These are phyloP conservation scores for Parietaria judaica DNA, from an alignment of 306 rosid genomes.

Conservation along the genomic window DNA sequence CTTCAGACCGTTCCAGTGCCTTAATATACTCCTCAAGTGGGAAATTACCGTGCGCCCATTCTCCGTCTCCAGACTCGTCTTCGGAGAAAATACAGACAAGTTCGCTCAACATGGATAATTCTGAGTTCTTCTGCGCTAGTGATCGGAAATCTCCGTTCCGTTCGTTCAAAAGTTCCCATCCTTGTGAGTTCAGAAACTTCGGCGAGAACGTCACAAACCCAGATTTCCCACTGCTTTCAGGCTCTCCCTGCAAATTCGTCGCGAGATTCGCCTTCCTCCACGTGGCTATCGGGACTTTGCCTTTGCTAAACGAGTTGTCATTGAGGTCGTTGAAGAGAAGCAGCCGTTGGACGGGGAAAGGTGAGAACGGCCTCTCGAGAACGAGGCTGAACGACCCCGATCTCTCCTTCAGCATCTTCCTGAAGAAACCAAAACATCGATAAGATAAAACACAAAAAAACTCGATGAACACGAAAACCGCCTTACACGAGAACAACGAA, in stretches of 20 bases:
- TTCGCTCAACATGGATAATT: conserved; percentile 30
- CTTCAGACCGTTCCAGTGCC: conserved; percentile 80
- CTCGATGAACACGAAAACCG: conserved; percentile 33
- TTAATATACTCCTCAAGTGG: conserved; percentile 74
- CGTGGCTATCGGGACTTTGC: conserved; percentile 66
- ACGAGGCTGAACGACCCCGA: conserved; percentile 41
- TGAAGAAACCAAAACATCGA: conserved; percentile 56
- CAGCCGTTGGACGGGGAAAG: conserved; percentile 46
- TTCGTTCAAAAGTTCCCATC: conserved; percentile 43
- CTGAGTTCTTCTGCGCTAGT: conserved; percentile 34
- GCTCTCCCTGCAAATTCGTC: conserved; percentile 40
- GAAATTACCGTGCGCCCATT: conserved; percentile 87
- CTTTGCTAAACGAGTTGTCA: conserved; percentile 66
- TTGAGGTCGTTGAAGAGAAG: conserved; percentile 39
- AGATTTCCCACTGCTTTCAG: conserved; percentile 46
- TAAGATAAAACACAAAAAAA: conserved; percentile 8
- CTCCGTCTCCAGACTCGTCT: conserved; percentile 74
- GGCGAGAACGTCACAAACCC: conserved; percentile 70
- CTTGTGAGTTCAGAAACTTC: conserved; percentile 54
- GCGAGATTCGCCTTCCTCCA: conserved; percentile 68
- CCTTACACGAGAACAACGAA: conserved; percentile 13
- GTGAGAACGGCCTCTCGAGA: conserved; percentile 47
- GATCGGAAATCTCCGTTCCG: conserved; percentile 44
- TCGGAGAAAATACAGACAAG: conserved; percentile 58
- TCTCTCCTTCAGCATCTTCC: conserved; percentile 57